These are phyloP conservation scores for Boletus insuetus DNA, from an alignment of 768 basidiomycete genomes.

Conservation along the genomic window DNA sequence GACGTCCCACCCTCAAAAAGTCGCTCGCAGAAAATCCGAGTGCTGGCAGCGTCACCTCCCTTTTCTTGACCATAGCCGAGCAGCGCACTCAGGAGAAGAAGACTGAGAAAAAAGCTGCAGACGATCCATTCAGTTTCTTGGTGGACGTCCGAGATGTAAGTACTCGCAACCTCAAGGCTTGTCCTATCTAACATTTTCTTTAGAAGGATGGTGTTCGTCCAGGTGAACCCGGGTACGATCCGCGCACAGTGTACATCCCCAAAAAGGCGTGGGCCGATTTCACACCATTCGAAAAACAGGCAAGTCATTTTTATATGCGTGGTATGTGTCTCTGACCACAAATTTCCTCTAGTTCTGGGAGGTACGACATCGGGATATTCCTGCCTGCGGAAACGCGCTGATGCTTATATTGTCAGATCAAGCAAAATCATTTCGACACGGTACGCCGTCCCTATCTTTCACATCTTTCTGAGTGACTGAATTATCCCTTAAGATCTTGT, in stretches of 20 bases:
- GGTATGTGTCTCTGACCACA: background rate
- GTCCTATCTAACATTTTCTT: background rate
- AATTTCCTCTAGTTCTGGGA: constrained; percentile 61
- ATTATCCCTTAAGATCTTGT: constrained; percentile 57
- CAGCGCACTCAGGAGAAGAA: constrained; percentile 72
- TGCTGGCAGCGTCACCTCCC: constrained; percentile 31
- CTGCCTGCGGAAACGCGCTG: background rate
- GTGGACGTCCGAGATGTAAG: constrained; percentile 67
- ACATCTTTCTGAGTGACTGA: constrained; percentile 15
- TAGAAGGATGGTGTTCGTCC: constrained; percentile 81
- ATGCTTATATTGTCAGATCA: constrained; percentile 63
- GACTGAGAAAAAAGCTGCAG: constrained; percentile 75
- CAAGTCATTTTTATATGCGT: constrained; percentile 20
- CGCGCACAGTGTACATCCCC: constrained; percentile 82
- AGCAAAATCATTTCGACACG: constrained; percentile 96
- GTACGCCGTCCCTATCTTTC: constrained; percentile 34
- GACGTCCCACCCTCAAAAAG: constrained; percentile 34
- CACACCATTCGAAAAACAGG: constrained; percentile 95
- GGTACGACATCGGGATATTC: constrained; percentile 37
- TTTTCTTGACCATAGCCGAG: constrained; percentile 84
- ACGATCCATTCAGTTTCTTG: constrained; percentile 77
- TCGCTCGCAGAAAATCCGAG: constrained; percentile 26
- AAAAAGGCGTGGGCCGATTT: constrained; percentile 73
- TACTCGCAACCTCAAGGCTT: background rate
- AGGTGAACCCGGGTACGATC: constrained; percentile 86